A percentile compares a stretch with the other conserved stretches of the same genome.
These are phyloP conservation scores for Tetracladium setigerum DNA, from an alignment of 495 filamentous ascomycete genomes.

Conservation along the genomic window DNA sequence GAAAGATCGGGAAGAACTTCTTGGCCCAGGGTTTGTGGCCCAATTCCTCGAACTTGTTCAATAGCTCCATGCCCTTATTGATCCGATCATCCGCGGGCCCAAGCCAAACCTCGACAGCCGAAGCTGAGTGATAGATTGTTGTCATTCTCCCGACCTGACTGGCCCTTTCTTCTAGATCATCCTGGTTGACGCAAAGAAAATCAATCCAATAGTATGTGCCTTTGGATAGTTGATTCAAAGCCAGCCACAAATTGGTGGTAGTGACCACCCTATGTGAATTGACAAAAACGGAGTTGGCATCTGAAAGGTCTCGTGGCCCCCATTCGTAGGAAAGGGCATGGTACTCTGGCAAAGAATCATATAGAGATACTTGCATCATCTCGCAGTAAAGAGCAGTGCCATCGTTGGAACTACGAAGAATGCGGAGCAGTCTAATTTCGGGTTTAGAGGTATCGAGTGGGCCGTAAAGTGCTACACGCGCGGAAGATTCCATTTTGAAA, in stretches of 20 bases:
- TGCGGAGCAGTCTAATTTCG: conserved; percentile 11
- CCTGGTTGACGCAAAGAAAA: conserved; percentile 24
- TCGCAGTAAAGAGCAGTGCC: conserved; percentile 4
- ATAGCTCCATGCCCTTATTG: background rate
- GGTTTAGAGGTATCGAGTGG: conserved; percentile 8
- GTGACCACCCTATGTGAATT: conserved; percentile 1
- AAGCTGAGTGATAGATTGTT: conserved; percentile 19
- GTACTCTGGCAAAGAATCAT: background rate
- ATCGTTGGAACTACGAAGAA: background rate
- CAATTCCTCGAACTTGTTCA: background rate
- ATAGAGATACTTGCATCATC: conserved; percentile 4
- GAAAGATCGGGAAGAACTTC: background rate
- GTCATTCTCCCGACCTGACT: conserved; percentile 20
- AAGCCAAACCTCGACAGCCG: conserved; percentile 18
- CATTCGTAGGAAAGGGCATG: conserved; percentile 12
- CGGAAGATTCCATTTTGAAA: too few relatives aligned
- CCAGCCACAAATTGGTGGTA: conserved; percentile 3
- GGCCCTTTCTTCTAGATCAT: conserved; percentile 19
- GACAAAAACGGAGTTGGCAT: conserved; percentile 1
- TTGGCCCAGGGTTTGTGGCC: background rate
- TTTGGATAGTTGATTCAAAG: conserved; percentile 3
- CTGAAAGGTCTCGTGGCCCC: conserved; percentile 3
- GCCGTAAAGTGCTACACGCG: background rate
- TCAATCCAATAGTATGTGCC: conserved; percentile 20
- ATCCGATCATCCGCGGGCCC: background rate